phyloP scores from a whole-genome alignment of 2,329 filamentous ascomycete genomes.

The Trichophyton rubrum region DNA sequence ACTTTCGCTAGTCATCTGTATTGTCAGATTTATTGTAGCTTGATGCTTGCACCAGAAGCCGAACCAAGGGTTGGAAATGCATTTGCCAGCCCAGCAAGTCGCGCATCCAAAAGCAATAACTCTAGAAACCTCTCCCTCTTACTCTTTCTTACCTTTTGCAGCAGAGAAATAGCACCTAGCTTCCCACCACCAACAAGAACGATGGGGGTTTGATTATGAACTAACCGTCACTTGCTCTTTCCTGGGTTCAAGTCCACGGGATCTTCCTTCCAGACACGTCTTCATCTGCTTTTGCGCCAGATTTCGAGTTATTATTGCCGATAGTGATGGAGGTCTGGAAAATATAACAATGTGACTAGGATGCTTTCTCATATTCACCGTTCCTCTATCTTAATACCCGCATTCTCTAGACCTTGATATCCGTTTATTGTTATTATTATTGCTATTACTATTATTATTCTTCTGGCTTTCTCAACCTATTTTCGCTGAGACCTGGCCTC shows the following conservation, averaged over 20 bases:
- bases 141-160: neutral
- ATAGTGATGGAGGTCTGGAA: neutral
- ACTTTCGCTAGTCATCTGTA: neutral
- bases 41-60: neutral
- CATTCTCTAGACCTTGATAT: no score
- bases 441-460: neutral
- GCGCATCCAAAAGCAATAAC: neutral
- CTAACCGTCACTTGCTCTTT: neutral
- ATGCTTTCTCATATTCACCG: neutral
- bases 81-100: neutral
- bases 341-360: neutral
- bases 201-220: neutral
- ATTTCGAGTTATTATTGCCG: neutral
- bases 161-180: no score
- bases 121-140: no score
- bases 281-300: neutral
- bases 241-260: neutral
- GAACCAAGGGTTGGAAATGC: neutral
- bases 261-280: neutral
- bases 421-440: no score
- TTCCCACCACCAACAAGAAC: neutral
- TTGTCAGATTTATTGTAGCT: neutral
- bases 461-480: neutral
- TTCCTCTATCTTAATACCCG: no score
- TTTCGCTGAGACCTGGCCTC: no score